Evolutionary conservation across 2,329 filamentous ascomycete genomes (phyloP), one percentile per base, ranked within the genome.

Genomic region (Penicillium sp.): DNA sequence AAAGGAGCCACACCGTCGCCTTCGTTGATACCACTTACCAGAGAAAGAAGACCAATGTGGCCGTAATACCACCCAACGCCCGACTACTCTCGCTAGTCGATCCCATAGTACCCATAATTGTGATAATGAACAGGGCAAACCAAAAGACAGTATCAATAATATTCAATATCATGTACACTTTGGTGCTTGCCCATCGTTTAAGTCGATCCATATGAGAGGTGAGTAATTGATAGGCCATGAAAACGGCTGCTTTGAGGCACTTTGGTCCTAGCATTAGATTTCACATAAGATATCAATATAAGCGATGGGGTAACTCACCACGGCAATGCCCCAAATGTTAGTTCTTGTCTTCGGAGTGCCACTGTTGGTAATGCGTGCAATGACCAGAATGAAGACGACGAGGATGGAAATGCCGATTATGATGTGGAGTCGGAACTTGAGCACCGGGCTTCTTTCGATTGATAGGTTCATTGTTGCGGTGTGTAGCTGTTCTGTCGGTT

Each of bases 101-200:
- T 0, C 53, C 55, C 5, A 17, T 48, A 2, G 61, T 50, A 0
- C 60, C 62, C 54, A 67, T 56, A 1, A 66, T 61, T 3, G 53
- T 60, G 33, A 67, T 60, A 9, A 67, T 53, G n/a, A 67, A 65
- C 1, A 67, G 42, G 0, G 59, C 64, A 17, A 67, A 62, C 62
- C 64, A 68, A 19, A 68, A 67, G 2, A 68, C 35, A 0, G 62
- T 67, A 12, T 68, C 66, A 11, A 67, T 61, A 1, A 66, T 55
- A 17, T 62, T 59, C 10, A 68, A 46, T 2, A 61, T 55, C 50
- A 64, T 59, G 17, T 67, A 58, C 8, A 50, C 64, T 46, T 62
- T 65, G 2, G 53, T 44, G 12, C 61, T 68, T 5, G 54, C 64
- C 66, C 62, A 68, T 50, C 52, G 44, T 33, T 66, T 61, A 19